Evolutionary conservation across 495 filamentous ascomycete genomes (phyloP), one percentile per base, ranked within the genome.

Genomic region (Bacidia gigantensis): DNA sequence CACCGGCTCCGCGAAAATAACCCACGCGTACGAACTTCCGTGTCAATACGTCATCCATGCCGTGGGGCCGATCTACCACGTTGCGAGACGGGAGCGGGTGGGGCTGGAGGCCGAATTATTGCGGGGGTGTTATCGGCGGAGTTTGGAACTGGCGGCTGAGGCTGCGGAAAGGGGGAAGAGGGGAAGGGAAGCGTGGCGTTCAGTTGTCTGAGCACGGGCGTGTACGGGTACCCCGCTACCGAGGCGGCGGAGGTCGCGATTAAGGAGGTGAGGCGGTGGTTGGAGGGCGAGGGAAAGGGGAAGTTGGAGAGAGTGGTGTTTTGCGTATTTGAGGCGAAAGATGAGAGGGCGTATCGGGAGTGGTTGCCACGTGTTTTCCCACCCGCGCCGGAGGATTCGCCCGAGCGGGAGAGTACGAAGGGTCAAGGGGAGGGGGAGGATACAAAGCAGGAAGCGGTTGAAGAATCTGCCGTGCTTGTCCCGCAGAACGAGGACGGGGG

Each of bases 1-100:
- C 7, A 89, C 86, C 0, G 92, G 92, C 50, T 69, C 72, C 24
- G 86, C 90, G 46, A 92, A 90, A 61, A 89, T 93, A 60, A 95
- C 92, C 0, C 61, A 67, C 42, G 89, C 78, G 3, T 89, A 89
- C 67, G 57, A 76, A 0, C 70, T 98, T 3, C 87, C 86, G 9
- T 83, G 77, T 65, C 74, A 77, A 46, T 80, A 81, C 50, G 75
- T 97, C 20, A 93, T 97, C 48, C 92, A 96, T 62, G 75, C 92
- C 35, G 92, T 96, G 2, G 92, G 92, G 0, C 90, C 90, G 2
- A 64, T 93, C n/a, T 97, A 93, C 67, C 48, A 62, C 21, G 22
- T 23, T 0, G 64, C 66, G 32, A 53, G 48, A 2, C 56, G 58
- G 1, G 50, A 61, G 21, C 56, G 65, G 2, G 58, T 68, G 11